Evolutionary conservation across 2,329 filamentous ascomycete genomes (phyloP).

Genomic region (Atkinsonella hypoxylon): DNA sequence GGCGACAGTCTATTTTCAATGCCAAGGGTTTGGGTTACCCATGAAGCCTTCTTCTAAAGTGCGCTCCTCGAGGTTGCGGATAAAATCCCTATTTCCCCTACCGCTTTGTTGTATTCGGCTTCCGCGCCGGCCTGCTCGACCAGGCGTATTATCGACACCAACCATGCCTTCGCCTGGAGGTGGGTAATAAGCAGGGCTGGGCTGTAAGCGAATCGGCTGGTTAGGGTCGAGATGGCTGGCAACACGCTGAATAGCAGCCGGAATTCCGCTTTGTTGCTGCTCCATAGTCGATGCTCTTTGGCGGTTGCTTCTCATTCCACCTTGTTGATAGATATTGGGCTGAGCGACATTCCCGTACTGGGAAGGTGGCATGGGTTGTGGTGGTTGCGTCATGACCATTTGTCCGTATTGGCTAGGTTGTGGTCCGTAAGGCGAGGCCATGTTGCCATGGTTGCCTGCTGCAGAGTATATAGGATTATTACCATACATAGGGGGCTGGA

Average conservation of each 20-base stretch:
- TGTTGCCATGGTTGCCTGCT: constrained; percentile 29
- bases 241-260: constrained; percentile 82
- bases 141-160: constrained; percentile 44
- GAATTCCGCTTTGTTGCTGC: constrained; percentile 84
- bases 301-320: constrained; percentile 55
- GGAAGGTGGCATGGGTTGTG: constrained; percentile 51
- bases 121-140: constrained; percentile 56
- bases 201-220: constrained; percentile 85
- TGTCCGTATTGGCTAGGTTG: constrained; percentile 61
- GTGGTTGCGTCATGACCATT: constrained; percentile 58
- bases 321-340: constrained; percentile 51
- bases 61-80: constrained; percentile 85
- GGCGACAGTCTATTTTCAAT: constrained; percentile 36
- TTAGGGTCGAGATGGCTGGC: constrained; percentile 93
- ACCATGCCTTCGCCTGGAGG: constrained; percentile 76
- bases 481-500: constrained; percentile 60
- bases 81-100: constrained; percentile 70
- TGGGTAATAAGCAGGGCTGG: constrained; percentile 93
- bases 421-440: constrained; percentile 64
- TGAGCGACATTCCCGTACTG: constrained; percentile 49
- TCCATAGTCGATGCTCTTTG: constrained; percentile 96
- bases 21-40: constrained; percentile 51
- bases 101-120: constrained; percentile 55
- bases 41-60: constrained; percentile 90
- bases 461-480: constrained; percentile 74